Conservation (phyloP, 306 rosid genomes). For the Glycyrrhiza uralensis region DNA sequence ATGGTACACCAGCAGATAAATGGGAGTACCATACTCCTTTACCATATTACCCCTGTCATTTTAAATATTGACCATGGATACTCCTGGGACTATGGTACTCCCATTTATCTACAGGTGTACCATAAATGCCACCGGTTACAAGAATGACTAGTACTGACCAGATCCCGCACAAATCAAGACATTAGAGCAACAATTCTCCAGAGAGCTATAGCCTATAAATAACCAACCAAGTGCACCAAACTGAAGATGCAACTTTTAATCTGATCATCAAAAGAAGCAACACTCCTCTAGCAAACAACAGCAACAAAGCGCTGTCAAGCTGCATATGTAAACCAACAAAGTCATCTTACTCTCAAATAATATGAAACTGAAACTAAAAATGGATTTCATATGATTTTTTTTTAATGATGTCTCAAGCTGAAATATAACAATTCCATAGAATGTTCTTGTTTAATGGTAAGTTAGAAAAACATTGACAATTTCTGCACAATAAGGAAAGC, state of each 20-base stretch:
- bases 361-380: neutral
- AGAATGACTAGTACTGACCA: constrained; percentile 19
- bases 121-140: too few species aligned
- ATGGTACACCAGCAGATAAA: too few species aligned
- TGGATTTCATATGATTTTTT: neutral
- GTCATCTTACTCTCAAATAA: neutral
- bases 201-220: too few species aligned
- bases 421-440: neutral
- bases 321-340: constrained; percentile 38
- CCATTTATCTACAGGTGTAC: too few species aligned
- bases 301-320: constrained; percentile 82
- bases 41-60: too few species aligned
- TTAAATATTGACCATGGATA: too few species aligned
- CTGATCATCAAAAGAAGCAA: constrained; percentile 42
- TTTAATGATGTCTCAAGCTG: neutral
- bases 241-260: constrained; percentile 8
- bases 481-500: constrained; percentile 13
- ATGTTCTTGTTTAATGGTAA: neutral
- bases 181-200: constrained; percentile 25
- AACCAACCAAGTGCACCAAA: constrained; percentile 35
- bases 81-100: too few species aligned
- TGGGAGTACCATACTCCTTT: too few species aligned
- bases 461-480: constrained; percentile 1
- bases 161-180: constrained; percentile 29
- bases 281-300: constrained; percentile 89